Percentiles rank a stretch among this genome's conserved stretches.
Evolutionary conservation across 768 basidiomycete species (phyloP).

Genomic region (Boletus barrowsii): DNA sequence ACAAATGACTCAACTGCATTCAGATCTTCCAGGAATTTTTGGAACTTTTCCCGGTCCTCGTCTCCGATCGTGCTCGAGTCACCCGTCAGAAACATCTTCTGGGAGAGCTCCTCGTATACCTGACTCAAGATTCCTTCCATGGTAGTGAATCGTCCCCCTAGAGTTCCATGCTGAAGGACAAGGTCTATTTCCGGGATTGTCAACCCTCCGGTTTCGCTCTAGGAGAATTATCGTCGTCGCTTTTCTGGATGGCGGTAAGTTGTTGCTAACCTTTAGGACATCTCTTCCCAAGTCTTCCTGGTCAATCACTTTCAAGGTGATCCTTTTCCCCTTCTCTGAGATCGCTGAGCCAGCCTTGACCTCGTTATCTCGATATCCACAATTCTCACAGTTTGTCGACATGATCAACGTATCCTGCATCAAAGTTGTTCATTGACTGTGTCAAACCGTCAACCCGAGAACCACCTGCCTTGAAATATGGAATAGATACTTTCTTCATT

Average conservation of each 20-base stretch:
- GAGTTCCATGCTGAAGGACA: constrained; percentile 84
- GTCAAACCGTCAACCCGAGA: not conserved
- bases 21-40: constrained; percentile 69
- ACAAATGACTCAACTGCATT: constrained; percentile 55
- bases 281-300: constrained; percentile 90
- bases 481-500: constrained; percentile 96
- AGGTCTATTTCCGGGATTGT: constrained; percentile 94
- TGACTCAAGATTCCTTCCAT: constrained; percentile 93
- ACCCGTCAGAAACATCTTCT: constrained; percentile 77
- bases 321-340: constrained; percentile 80
- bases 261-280: constrained; percentile 74
- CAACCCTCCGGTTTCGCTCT: constrained; percentile 94
- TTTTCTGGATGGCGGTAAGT: not conserved
- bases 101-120: constrained; percentile 90
- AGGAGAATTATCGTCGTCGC: not conserved
- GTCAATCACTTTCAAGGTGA: constrained; percentile 88
- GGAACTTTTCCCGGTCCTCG: constrained; percentile 59
- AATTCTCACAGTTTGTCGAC: constrained; percentile 94
- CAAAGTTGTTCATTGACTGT: not conserved
- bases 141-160: constrained; percentile 97
- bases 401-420: constrained; percentile 90
- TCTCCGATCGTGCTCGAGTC: constrained; percentile 48
- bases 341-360: constrained; percentile 93
- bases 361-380: constrained; percentile 97
- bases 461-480: constrained; percentile 83